Evolutionary conservation across 257 asterid species (phyloP).

Genomic region (Solanum clarkiae): DNA sequence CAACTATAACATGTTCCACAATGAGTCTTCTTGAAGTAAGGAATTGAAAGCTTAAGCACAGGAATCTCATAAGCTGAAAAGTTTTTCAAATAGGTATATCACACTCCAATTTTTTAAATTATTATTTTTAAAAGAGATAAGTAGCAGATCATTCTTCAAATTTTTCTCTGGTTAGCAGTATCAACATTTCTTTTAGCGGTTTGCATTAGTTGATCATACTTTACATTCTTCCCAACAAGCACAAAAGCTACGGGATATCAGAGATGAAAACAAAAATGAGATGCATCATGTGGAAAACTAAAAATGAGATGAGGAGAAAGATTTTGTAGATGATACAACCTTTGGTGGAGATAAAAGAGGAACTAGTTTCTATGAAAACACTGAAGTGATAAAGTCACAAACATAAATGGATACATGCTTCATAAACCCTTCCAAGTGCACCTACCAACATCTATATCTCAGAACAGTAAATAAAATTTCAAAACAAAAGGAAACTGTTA

Average conservation of each 20-base stretch:
- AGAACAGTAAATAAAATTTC: background rate
- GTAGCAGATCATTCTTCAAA: background rate
- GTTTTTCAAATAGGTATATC: background rate
- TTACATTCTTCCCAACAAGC: background rate
- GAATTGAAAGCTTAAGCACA: background rate
- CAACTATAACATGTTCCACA: background rate
- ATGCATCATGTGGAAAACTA: background rate
- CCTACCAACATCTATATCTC: background rate
- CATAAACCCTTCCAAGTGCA: background rate
- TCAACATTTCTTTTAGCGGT: background rate
- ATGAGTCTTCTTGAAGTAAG: background rate
- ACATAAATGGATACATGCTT: background rate
- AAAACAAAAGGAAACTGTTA: background rate
- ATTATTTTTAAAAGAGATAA: background rate
- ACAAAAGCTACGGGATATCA: background rate
- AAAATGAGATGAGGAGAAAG: background rate
- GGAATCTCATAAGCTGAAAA: background rate
- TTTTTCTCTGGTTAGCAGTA: background rate
- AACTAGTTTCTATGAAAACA: background rate
- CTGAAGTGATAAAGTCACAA: background rate
- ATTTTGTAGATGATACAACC: background rate
- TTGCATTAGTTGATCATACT: background rate
- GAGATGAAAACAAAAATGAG: background rate
- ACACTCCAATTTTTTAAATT: background rate
- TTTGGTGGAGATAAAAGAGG: background rate